Conservation (phyloP, 495 filamentous ascomycete species). For the Parathielavia appendiculata region DNA sequence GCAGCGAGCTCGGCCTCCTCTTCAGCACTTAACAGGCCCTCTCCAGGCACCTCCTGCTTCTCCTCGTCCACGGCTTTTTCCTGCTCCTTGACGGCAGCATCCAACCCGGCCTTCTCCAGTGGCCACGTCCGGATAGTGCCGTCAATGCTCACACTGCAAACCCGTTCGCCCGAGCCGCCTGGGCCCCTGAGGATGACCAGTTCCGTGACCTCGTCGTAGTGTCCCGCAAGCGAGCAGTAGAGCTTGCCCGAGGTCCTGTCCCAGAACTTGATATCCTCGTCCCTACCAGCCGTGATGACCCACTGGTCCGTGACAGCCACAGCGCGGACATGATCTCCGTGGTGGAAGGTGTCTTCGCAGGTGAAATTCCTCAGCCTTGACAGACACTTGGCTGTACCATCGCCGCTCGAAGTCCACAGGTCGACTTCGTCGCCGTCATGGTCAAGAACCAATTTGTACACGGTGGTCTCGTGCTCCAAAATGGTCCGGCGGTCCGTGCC, state of each 20-base stretch:
- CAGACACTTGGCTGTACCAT: conserved; percentile 74
- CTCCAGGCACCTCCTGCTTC: conserved; percentile 34
- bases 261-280: conserved; percentile 91
- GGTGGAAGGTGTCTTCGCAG: conserved; percentile 63
- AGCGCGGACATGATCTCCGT: conserved; percentile 86
- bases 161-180: conserved; percentile 27
- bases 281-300: conserved; percentile 84
- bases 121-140: conserved; percentile 81
- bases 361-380: conserved; percentile 60
- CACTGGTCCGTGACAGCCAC: conserved; percentile 68
- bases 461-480: conserved; percentile 80
- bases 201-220: conserved; percentile 89
- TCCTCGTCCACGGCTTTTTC: conserved; percentile 44
- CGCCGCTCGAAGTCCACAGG: conserved; percentile 85
- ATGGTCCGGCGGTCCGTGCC: conserved; percentile 53
- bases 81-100: conserved; percentile 50
- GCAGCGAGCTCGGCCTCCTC: conserved; percentile 85
- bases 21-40: conserved; percentile 62
- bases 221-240: conserved; percentile 71
- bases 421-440: conserved; percentile 54
- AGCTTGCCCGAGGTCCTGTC: conserved; percentile 66
- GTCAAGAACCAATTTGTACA: conserved; percentile 68
- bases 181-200: conserved; percentile 56
- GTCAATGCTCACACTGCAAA: conserved; percentile 84
- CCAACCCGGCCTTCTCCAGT: conserved; percentile 58